phyloP scores from a whole-genome alignment of 2,329 filamentous ascomycete species.

The Diplocarpon mali region DNA sequence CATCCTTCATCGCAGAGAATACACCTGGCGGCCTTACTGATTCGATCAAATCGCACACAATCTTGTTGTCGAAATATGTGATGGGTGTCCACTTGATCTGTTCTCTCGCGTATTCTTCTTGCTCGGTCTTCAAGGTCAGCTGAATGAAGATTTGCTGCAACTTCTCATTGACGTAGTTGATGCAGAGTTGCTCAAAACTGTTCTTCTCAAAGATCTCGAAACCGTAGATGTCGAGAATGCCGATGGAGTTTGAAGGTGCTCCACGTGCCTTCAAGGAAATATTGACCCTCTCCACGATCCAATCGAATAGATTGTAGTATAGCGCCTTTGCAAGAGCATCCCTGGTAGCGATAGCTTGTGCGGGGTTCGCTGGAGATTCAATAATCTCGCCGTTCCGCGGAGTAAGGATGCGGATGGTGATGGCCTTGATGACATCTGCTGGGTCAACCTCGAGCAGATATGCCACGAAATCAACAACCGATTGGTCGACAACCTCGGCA shows the following conservation, averaged over 20 bases:
- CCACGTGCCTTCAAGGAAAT: conserved; percentile 72
- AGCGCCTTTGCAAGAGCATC: conserved; percentile 93
- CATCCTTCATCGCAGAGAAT: conserved; percentile 93
- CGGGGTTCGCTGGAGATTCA: conserved; percentile 70
- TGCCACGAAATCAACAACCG: conserved; percentile 86
- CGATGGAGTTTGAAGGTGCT: conserved; percentile 70
- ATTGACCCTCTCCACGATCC: conserved; percentile 92
- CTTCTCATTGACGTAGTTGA: conserved; percentile 99
- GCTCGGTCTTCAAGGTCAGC: conserved; percentile 88
- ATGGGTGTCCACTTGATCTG: conserved; percentile 99
- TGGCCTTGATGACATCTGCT: conserved; percentile 68
- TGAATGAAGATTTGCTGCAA: conserved; percentile 99
- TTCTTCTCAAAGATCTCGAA: conserved; percentile 99
- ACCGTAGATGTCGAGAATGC: conserved; percentile 96
- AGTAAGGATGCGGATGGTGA: conserved; percentile 79
- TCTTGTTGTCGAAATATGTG: conserved; percentile 99
- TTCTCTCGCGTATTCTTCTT: conserved; percentile 92
- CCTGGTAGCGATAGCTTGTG: conserved; percentile 76
- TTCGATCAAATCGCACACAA: conserved; percentile 95
- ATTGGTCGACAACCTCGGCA: conserved; percentile 75
- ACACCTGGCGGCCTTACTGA: conserved; percentile 81
- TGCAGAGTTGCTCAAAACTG: conserved; percentile 96
- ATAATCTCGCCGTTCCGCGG: conserved; percentile 55
- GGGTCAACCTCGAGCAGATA: conserved; percentile 86
- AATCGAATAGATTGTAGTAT: conserved; percentile 96